Evolutionary conservation across 257 asterid genomes (phyloP), one percentile per base, ranked within the genome.

Genomic region (Thymus quinquecostatus): DNA sequence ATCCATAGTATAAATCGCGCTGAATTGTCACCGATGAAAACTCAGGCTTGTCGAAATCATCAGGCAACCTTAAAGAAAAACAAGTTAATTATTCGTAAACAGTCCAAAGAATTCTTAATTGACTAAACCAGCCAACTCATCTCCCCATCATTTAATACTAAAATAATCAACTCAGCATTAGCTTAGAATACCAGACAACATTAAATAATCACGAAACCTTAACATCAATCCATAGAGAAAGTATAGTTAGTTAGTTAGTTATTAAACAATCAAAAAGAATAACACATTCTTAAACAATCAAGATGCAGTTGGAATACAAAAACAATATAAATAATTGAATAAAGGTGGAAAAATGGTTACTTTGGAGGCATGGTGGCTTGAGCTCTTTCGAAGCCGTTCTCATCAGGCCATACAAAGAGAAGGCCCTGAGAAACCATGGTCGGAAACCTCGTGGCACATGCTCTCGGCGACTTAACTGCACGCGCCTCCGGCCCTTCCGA

Each of bases 331-430:
- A 74, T 21, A 58, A 12, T 38, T 55, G 75, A 12, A 61, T 47
- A 32, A 56, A 50, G 66, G 41, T 14, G 62, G 29, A 74, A 40
- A 70, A 60, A 43, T 60, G 69, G 43, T 60, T 86, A 92, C 98
- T 76, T 86, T 3, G 99, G 96, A 21, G 98, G 96, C 44, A 60
- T 66, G 51, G 97, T 87, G 74, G 90, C 89, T 65, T 82, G 86
- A 76, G 98, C 97, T 82, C 88, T 84, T 79, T 95, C 98, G 91
- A 89, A 92, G 5, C 96, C 98, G 76, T 92, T 89, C 77, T 89
- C 97, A 81, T 87, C 96, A 47, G 99, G 98, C 99, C 99, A 95
- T 64, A 92, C 97, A 81, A 92, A 95, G 82, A 92, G 97, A 75
- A 92, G 90, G 29, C 98, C 99, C 69, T 95, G 98, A 76, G 98